A percentile compares a stretch with the other conserved stretches of the same genome.
phyloP scores from a whole-genome alignment of 371 early-diverging fungal species.

The Haplosporangium sp. region DNA sequence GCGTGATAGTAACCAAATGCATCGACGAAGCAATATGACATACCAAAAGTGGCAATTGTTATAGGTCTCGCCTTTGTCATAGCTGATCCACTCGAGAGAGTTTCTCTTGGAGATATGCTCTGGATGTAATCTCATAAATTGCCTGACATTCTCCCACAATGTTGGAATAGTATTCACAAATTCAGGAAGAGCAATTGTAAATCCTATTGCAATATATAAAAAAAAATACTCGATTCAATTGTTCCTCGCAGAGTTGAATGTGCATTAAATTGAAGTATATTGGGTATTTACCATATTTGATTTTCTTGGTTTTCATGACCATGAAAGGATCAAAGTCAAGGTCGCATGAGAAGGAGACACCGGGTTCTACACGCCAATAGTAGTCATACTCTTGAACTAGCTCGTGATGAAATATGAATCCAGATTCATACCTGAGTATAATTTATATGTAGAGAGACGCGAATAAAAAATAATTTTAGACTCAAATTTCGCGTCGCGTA shows the following conservation, averaged over 20 bases:
- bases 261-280: not conserved
- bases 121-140: conserved; percentile 64
- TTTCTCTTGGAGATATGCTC: conserved; percentile 60
- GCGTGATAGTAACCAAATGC: not conserved
- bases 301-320: conserved; percentile 80
- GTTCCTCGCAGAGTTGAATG: too few species aligned
- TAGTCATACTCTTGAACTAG: conserved; percentile 84
- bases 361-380: conserved; percentile 98
- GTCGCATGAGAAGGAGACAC: conserved; percentile 89
- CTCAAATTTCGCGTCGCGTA: too few species aligned
- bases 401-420: conserved; percentile 92
- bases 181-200: conserved; percentile 87
- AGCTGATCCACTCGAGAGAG: conserved; percentile 63
- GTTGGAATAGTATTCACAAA: conserved; percentile 85
- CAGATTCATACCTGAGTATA: conserved; percentile 78
- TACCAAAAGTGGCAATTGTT: conserved; percentile 91
- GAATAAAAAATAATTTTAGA: not conserved
- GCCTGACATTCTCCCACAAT: conserved; percentile 76
- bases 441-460: not conserved
- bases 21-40: not conserved
- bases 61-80: conserved; percentile 64
- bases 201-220: conserved; percentile 47
- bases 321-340: conserved; percentile 92
- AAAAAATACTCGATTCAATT: too few species aligned
- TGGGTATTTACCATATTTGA: conserved; percentile 76